phyloP scores from a whole-genome alignment of 2,329 filamentous ascomycete species.

The Aspergillus fructus region DNA sequence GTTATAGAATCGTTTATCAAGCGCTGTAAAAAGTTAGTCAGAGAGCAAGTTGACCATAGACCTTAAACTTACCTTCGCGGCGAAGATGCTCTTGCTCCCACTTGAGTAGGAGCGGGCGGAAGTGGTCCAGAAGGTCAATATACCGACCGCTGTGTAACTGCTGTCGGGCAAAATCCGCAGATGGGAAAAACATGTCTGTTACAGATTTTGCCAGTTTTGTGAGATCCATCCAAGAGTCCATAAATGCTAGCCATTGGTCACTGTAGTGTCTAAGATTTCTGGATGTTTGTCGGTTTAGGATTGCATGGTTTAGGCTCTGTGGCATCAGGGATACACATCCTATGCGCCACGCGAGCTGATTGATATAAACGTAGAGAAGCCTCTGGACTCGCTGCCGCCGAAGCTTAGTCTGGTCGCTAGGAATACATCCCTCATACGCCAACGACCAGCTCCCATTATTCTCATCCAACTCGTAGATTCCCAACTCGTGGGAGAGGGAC shows the following conservation, averaged over 20 bases:
- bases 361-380: slow-evolving; percentile 49
- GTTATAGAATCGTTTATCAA: slow-evolving; percentile 42
- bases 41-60: neutral
- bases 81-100: slow-evolving; percentile 40
- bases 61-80: slow-evolving; percentile 22
- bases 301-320: slow-evolving; percentile 39
- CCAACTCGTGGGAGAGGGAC: slow-evolving; percentile 53
- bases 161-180: slow-evolving; percentile 34
- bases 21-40: slow-evolving; percentile 17
- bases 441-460: slow-evolving; percentile 28
- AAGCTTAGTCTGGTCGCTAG: slow-evolving; percentile 30
- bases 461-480: slow-evolving; percentile 49
- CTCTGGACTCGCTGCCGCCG: slow-evolving; percentile 38
- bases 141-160: slow-evolving; percentile 49
- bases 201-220: slow-evolving; percentile 52
- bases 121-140: slow-evolving; percentile 48
- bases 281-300: slow-evolving; percentile 29
- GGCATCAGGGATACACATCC: slow-evolving; percentile 54
- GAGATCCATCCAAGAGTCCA: slow-evolving; percentile 53
- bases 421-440: slow-evolving; percentile 26
- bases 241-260: slow-evolving; percentile 52
- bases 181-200: slow-evolving; percentile 54
- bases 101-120: slow-evolving; percentile 37
- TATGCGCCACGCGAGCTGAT: slow-evolving; percentile 53
- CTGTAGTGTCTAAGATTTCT: slow-evolving; percentile 41